Conservation (phyloP, 1,139 yeast genomes). For the Hemisphaericaspora xylofermentans region DNA sequence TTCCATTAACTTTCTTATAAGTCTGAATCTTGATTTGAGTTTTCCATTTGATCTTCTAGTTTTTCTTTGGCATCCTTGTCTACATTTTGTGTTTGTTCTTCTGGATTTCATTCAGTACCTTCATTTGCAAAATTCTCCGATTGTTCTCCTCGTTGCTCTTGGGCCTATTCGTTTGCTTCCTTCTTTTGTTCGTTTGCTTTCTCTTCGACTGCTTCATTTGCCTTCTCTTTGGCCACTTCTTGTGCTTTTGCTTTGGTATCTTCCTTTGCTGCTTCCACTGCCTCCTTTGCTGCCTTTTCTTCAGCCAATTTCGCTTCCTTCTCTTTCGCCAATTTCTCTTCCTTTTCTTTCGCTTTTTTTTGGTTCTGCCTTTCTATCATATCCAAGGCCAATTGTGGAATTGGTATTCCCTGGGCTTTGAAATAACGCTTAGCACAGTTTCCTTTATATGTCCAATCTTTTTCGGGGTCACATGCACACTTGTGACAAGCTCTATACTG, state of each 20-base stretch:
- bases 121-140: not conserved
- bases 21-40: no score
- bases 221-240: not conserved
- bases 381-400: not conserved
- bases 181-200: not conserved
- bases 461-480: constrained; percentile 51
- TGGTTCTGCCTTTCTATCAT: not conserved
- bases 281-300: not conserved
- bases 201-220: not conserved
- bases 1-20: no score
- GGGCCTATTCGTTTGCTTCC: not conserved
- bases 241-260: not conserved
- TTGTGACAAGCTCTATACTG: constrained; percentile 42
- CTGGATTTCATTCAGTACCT: not conserved
- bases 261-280: not conserved
- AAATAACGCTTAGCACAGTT: not conserved
- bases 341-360: not conserved
- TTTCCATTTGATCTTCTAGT: no score
- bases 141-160: not conserved
- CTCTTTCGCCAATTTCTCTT: not conserved
- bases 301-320: not conserved
- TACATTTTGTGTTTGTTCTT: no score
- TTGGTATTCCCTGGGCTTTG: constrained; percentile 1
- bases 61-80: not conserved
- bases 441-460: constrained; percentile 53